A percentile compares a stretch with the other conserved stretches of the same genome.
Evolutionary conservation across 2,329 filamentous ascomycete genomes (phyloP).

Genomic region (Pseudogymnoascus sp.): DNA sequence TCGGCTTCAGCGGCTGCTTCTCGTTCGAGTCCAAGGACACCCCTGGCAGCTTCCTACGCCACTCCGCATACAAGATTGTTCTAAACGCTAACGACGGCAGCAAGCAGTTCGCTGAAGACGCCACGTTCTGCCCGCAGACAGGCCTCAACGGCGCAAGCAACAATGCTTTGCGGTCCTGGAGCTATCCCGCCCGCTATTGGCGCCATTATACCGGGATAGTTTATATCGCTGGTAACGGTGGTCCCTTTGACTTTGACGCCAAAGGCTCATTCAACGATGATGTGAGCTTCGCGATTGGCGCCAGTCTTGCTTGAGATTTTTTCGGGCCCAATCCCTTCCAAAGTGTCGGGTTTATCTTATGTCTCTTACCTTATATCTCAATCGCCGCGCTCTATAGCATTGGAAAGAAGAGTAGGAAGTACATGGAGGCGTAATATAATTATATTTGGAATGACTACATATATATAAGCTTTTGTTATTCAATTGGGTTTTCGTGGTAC

Average conservation of each 20-base stretch:
- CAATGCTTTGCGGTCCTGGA: constrained; percentile 47
- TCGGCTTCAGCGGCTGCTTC: constrained; percentile 47
- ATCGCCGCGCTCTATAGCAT: too few species aligned
- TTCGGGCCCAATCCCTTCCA: not conserved
- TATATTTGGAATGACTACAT: too few species aligned
- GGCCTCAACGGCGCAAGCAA: constrained; percentile 43
- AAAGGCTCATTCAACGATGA: constrained; percentile 43
- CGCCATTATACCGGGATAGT: constrained; percentile 42
- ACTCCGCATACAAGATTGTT: constrained; percentile 43
- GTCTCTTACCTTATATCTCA: not conserved
- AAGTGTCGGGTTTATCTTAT: not conserved
- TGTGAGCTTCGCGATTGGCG: constrained; percentile 41
- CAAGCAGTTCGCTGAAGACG: constrained; percentile 51
- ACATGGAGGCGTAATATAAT: not conserved
- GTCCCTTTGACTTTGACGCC: constrained; percentile 44
- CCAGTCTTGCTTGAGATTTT: constrained; percentile 35
- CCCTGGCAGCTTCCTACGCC: constrained; percentile 50
- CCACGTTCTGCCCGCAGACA: constrained; percentile 51
- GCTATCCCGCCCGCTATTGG: constrained; percentile 50
- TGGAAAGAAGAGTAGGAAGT: not conserved
- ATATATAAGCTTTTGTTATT: too few species aligned
- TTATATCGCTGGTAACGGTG: constrained; percentile 46
- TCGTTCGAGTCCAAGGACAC: constrained; percentile 54
- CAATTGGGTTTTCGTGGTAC: too few species aligned
- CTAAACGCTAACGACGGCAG: constrained; percentile 43